phyloP scores from a whole-genome alignment of 2,329 filamentous ascomycete genomes.

The Fusarium continuum region DNA sequence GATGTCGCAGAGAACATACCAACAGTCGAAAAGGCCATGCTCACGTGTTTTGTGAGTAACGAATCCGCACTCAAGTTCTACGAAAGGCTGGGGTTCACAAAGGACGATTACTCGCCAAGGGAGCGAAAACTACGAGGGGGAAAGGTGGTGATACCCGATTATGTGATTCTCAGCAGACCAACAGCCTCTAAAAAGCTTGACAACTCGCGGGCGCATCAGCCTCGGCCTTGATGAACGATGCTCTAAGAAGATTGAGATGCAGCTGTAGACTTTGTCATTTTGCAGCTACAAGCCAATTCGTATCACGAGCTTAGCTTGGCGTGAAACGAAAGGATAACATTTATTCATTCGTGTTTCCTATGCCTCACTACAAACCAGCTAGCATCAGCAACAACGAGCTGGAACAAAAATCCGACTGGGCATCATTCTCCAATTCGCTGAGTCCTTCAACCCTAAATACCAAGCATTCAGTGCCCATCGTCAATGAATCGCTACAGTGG shows the following conservation, averaged over 20 bases:
- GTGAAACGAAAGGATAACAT: neutral
- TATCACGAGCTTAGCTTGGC: neutral
- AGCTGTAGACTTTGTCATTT: neutral
- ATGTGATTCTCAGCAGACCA: constrained; percentile 67
- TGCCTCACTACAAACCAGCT: neutral
- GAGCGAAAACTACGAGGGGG: constrained; percentile 63
- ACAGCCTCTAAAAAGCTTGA: constrained; percentile 37
- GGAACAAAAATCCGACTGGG: neutral
- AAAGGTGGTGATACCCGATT: constrained; percentile 63
- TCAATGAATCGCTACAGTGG: neutral
- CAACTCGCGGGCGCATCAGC: constrained; percentile 19
- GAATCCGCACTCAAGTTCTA: constrained; percentile 68
- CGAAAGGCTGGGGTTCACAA: constrained; percentile 63
- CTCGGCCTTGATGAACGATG: constrained; percentile 2
- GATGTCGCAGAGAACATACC: constrained; percentile 62
- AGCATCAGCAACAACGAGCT: neutral
- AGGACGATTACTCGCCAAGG: constrained; percentile 64
- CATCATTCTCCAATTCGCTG: neutral
- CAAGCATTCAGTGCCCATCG: neutral
- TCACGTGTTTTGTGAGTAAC: constrained; percentile 76
- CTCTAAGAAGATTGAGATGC: too few relatives aligned
- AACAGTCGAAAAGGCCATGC: constrained; percentile 72
- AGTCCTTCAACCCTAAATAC: neutral
- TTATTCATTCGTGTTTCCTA: neutral
- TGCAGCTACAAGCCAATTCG: neutral